Evolutionary conservation across 2,329 filamentous ascomycete species (phyloP).

Genomic region (Verruconis gallopava): DNA sequence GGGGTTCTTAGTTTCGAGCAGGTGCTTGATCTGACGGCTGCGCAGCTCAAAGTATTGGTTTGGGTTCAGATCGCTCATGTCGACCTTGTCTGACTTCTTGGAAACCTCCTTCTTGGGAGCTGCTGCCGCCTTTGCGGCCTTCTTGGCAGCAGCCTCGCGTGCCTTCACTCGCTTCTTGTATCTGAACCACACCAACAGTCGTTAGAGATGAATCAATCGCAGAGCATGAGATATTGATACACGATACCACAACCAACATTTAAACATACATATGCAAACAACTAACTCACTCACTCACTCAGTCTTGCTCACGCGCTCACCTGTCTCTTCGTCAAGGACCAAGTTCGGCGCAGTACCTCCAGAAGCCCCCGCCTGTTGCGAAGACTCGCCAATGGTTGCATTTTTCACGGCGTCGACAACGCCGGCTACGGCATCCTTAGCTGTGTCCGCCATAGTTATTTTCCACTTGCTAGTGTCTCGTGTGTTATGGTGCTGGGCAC

Average conservation of each 20-base stretch:
- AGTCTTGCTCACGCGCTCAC: conserved; percentile 54
- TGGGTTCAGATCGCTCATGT: conserved; percentile 49
- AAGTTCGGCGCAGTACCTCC: conserved; percentile 43
- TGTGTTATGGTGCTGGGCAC: no score
- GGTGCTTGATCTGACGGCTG: conserved; percentile 65
- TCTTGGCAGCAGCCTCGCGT: conserved; percentile 74
- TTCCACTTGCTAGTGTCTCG: no score
- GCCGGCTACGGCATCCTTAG: conserved; percentile 22
- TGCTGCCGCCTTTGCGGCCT: conserved; percentile 70
- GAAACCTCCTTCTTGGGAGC: conserved; percentile 50
- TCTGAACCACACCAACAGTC: conserved; percentile 54
- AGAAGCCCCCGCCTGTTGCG: not conserved
- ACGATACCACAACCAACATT: no score
- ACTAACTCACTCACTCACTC: conserved; percentile 26
- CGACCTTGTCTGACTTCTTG: conserved; percentile 50
- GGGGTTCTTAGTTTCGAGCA: conserved; percentile 58
- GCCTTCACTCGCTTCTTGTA: conserved; percentile 95
- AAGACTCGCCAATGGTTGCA: conserved; percentile 5
- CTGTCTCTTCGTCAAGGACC: conserved; percentile 82
- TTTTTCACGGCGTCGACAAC: conserved; percentile 5
- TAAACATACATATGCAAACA: no score
- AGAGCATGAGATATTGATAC: not conserved
- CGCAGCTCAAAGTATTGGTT: conserved; percentile 98
- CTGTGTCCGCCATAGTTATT: conserved; percentile 22
- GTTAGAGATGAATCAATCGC: conserved; percentile 10